These are phyloP conservation scores for Candida vaughaniae DNA, from an alignment of 805 yeast species.

Conservation along the genomic window DNA sequence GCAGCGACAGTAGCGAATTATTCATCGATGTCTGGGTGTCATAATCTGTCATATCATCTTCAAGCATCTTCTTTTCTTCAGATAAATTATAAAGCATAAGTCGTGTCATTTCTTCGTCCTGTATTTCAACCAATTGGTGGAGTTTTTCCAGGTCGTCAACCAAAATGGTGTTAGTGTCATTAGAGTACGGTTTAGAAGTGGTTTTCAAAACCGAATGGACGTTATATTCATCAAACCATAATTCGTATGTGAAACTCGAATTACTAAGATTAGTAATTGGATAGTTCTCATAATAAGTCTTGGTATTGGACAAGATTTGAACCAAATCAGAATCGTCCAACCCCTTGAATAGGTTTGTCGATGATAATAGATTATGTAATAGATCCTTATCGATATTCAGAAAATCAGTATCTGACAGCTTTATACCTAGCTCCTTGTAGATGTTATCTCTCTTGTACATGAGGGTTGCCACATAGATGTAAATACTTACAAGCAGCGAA, in stretches of 20 bases:
- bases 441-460: constrained; percentile 45
- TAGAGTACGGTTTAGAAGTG: constrained; percentile 22
- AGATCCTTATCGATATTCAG: constrained; percentile 29
- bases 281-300: constrained; percentile 22
- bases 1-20: constrained; percentile 30
- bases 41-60: constrained; percentile 21
- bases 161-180: constrained; percentile 7
- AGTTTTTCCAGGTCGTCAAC: constrained; percentile 10
- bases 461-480: constrained; percentile 61
- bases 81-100: constrained; percentile 26
- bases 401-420: constrained; percentile 8
- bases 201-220: constrained; percentile 30
- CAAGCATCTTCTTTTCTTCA: constrained; percentile 21
- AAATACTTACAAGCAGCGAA: constrained; percentile 54
- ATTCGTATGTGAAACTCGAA: constrained; percentile 21
- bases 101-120: constrained; percentile 31
- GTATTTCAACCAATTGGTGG: constrained; percentile 19
- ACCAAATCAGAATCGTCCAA: constrained; percentile 27
- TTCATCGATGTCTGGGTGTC: constrained; percentile 7
- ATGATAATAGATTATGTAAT: constrained; percentile 36
- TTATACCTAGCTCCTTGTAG: constrained; percentile 21
- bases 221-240: constrained; percentile 38
- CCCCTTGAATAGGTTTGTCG: constrained; percentile 25
- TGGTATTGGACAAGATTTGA: constrained; percentile 25
- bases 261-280: constrained; percentile 23